phyloP scores from a whole-genome alignment of 176 grass and related monocot genomes.

The Eragrostis nindensis region DNA sequence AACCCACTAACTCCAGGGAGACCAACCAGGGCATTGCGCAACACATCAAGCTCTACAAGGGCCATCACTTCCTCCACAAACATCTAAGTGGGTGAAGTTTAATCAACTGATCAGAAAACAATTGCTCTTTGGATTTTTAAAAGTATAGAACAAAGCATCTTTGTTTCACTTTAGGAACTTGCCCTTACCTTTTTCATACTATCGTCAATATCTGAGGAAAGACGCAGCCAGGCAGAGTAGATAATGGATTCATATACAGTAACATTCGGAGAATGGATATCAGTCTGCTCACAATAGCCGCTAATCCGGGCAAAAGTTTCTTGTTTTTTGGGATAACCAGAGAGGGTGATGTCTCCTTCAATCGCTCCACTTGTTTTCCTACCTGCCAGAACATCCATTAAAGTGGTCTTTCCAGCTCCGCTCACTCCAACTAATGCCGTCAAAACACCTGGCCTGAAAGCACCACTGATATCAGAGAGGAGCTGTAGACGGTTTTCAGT shows the following conservation, averaged over 20 bases:
- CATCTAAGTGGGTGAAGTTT: slow-evolving; percentile 44
- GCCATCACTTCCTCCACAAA: slow-evolving; percentile 97
- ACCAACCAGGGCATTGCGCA: slow-evolving; percentile 79
- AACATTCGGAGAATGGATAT: slow-evolving; percentile 90
- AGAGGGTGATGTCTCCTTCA: slow-evolving; percentile 79
- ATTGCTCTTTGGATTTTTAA: neutral
- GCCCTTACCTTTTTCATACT: slow-evolving; percentile 53
- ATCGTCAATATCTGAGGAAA: slow-evolving; percentile 63
- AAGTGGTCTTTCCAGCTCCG: slow-evolving; percentile 93
- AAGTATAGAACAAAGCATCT: neutral
- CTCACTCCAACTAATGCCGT: slow-evolving; percentile 92
- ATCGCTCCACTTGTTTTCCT: slow-evolving; percentile 83
- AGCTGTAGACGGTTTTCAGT: slow-evolving; percentile 70
- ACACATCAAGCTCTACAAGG: slow-evolving; percentile 79
- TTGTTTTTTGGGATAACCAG: slow-evolving; percentile 81
- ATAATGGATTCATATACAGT: slow-evolving; percentile 76
- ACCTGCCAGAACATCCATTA: slow-evolving; percentile 96
- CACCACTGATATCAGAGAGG: slow-evolving; percentile 81
- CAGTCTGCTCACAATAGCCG: slow-evolving; percentile 89
- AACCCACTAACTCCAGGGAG: slow-evolving; percentile 77
- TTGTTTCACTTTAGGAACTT: neutral
- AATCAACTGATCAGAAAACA: neutral
- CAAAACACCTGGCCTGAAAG: slow-evolving; percentile 82
- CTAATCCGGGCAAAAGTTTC: slow-evolving; percentile 89
- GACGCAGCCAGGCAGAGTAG: slow-evolving; percentile 90